Percentiles rank a stretch among this genome's conserved stretches.
phyloP scores from a whole-genome alignment of 2,329 filamentous ascomycete species.

The Fusarium sulawesiense region DNA sequence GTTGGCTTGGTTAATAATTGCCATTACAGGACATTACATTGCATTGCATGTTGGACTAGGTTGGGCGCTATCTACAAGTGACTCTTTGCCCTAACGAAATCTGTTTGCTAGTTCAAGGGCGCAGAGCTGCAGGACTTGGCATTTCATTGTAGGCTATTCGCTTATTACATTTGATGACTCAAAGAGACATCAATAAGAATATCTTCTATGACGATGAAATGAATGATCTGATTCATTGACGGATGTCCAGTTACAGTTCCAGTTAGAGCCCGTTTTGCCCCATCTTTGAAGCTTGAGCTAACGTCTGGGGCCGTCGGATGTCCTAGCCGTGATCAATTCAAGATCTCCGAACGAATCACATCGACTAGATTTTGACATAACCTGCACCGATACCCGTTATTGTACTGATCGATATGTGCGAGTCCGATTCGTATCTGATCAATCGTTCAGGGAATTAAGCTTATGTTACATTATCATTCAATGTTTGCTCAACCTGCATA shows the following conservation, averaged over 20 bases:
- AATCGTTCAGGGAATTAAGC: neutral
- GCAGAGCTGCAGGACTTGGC: slow-evolving; percentile 22
- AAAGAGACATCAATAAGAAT: neutral
- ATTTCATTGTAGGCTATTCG: neutral
- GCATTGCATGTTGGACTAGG: neutral
- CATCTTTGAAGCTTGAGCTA: neutral
- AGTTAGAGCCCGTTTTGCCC: neutral
- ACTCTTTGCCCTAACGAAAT: neutral
- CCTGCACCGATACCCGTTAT: neutral
- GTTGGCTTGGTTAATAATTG: slow-evolving; percentile 24
- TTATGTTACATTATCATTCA: neutral
- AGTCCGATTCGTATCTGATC: neutral
- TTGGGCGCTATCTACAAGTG: slow-evolving; percentile 20
- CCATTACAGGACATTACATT: neutral
- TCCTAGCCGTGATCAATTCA: slow-evolving; percentile 24
- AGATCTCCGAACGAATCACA: neutral
- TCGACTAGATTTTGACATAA: neutral
- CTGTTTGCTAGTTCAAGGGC: neutral
- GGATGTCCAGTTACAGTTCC: neutral
- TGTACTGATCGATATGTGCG: neutral
- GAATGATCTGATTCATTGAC: slow-evolving; percentile 1
- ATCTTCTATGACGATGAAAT: slow-evolving; percentile 8
- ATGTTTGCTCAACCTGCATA: neutral
- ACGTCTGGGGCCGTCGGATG: slow-evolving; percentile 3
- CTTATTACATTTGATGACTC: slow-evolving; percentile 9